Percentiles rank a stretch among this genome's conserved stretches.
Evolutionary conservation across 2,329 filamentous ascomycete species (phyloP).

Genomic region (Fusarium caatingaense): DNA sequence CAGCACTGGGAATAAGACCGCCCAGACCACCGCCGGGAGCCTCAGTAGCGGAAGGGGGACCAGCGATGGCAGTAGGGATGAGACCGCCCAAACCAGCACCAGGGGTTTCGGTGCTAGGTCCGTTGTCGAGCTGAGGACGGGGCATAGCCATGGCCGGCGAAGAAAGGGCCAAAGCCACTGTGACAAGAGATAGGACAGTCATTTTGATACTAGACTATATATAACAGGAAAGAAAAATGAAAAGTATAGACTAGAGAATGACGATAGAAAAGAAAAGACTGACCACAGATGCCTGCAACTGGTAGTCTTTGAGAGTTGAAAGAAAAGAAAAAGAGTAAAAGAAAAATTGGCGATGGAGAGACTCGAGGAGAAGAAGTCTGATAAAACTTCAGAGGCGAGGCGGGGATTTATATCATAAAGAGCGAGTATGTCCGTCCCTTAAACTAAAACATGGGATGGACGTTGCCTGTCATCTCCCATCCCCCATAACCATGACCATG

Average conservation of each 20-base stretch:
- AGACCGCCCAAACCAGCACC: slow-evolving; percentile 26
- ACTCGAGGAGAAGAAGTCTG: slow-evolving; percentile 6
- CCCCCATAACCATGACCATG: slow-evolving; percentile 2
- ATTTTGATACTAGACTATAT: slow-evolving; percentile 34
- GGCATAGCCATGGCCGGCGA: slow-evolving; percentile 38
- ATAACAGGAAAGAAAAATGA: slow-evolving; percentile 12
- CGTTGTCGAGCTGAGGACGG: slow-evolving; percentile 27
- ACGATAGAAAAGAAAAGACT: slow-evolving; percentile 35
- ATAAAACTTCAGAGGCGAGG: slow-evolving; percentile 7
- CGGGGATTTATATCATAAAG: slow-evolving; percentile 36
- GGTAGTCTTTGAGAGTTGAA: slow-evolving; percentile 39
- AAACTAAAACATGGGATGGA: slow-evolving; percentile 17
- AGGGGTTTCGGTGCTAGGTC: slow-evolving; percentile 19
- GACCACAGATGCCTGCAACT: slow-evolving; percentile 48
- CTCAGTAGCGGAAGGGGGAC: slow-evolving; percentile 3
- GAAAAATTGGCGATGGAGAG: slow-evolving; percentile 41
- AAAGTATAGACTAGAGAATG: slow-evolving; percentile 24
- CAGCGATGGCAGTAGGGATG: slow-evolving; percentile 15
- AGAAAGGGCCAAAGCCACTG: slow-evolving; percentile 44
- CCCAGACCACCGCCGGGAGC: neutral
- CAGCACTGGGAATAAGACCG: neutral
- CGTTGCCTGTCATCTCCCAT: slow-evolving; percentile 15
- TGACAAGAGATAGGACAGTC: slow-evolving; percentile 45
- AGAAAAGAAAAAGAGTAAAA: slow-evolving; percentile 40
- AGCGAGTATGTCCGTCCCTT: neutral